phyloP scores from a whole-genome alignment of 2,329 filamentous ascomycete genomes.

The Calonectria ilicicola region DNA sequence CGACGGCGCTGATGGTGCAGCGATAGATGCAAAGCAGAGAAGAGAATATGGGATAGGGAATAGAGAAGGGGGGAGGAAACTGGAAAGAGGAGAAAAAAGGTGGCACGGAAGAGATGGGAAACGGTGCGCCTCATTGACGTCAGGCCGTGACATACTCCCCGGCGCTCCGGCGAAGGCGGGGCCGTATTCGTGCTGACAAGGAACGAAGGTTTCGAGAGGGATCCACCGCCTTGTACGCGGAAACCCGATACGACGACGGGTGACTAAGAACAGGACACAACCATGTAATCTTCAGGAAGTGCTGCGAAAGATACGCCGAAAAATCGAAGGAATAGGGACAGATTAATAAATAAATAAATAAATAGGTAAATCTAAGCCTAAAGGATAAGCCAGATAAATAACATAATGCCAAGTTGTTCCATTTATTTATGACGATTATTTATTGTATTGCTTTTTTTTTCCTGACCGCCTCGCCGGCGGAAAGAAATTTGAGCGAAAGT shows the following conservation, averaged over 20 bases:
- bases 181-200: slow-evolving; percentile 8
- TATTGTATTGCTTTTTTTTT: too few species aligned
- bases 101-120: slow-evolving; percentile 13
- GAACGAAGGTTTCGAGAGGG: neutral
- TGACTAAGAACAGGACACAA: too few species aligned
- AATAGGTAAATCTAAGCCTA: too few species aligned
- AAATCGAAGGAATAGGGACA: too few species aligned
- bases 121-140: slow-evolving; percentile 28
- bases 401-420: too few species aligned
- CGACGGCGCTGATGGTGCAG: neutral
- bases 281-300: too few species aligned
- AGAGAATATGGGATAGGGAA: neutral
- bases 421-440: too few species aligned
- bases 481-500: too few species aligned
- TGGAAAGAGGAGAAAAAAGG: neutral
- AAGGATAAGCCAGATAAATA: too few species aligned
- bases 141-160: slow-evolving; percentile 18
- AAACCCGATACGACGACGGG: neutral
- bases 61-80: neutral
- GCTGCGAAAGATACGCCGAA: too few species aligned
- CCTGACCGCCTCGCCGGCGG: too few species aligned
- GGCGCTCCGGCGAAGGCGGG: slow-evolving; percentile 1
- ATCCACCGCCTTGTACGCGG: neutral
- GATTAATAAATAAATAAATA: too few species aligned
- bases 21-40: neutral